Conservation (phyloP, 208 protist genomes). For the Trypanosoma avium region DNA sequence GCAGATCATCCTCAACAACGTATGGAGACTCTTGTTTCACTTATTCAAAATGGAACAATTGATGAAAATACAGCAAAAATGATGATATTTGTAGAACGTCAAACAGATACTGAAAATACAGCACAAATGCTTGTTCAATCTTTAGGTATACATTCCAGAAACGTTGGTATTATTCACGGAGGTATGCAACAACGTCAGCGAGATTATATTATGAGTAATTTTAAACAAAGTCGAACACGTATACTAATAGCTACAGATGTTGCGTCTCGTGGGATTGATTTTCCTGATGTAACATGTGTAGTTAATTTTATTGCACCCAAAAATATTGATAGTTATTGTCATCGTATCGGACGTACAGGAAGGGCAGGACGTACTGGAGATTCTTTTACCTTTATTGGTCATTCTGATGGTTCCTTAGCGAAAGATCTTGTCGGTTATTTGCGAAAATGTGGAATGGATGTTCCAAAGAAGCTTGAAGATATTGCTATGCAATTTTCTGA, state of each 20-base stretch:
- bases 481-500: constrained; percentile 40
- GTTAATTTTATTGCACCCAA: constrained; percentile 93
- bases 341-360: constrained; percentile 95
- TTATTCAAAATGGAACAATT: constrained; percentile 82
- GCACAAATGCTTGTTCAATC: constrained; percentile 55
- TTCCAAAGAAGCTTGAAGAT: constrained; percentile 45
- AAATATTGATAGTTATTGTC: constrained; percentile 94
- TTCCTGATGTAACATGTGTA: constrained; percentile 92
- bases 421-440: constrained; percentile 74
- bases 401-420: constrained; percentile 50
- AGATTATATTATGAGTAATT: constrained; percentile 87
- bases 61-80: constrained; percentile 85
- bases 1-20: constrained; percentile 50
- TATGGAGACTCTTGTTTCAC: constrained; percentile 59
- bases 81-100: constrained; percentile 92
- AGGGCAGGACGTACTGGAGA: constrained; percentile 84
- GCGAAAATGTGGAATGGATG: constrained; percentile 53
- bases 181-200: constrained; percentile 91
- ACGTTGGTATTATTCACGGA: constrained; percentile 93
- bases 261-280: constrained; percentile 94
- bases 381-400: constrained; percentile 84
- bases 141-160: constrained; percentile 68
- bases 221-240: constrained; percentile 85
- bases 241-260: constrained; percentile 95
- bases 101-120: constrained; percentile 81